Evolutionary conservation across 495 filamentous ascomycete genomes (phyloP).

Genomic region (Entonaema liquescens): DNA sequence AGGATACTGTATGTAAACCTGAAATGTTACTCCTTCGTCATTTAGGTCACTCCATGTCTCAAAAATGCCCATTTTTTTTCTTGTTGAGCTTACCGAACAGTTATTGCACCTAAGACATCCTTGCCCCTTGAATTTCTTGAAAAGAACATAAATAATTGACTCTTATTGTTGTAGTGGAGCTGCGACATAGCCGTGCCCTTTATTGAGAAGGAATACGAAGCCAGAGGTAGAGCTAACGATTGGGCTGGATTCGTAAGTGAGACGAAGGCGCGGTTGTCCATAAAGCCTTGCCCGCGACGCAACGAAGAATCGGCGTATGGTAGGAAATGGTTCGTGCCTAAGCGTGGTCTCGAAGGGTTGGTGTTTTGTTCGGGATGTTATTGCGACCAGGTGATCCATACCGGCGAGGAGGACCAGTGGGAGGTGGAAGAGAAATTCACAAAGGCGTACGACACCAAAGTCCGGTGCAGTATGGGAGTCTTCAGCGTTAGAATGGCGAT

Average conservation of each 20-base stretch:
- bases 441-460: conserved; percentile 2
- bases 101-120: background rate
- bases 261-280: conserved; percentile 38
- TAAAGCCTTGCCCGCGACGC: conserved; percentile 33
- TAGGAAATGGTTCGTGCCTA: conserved; percentile 48
- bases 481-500: background rate
- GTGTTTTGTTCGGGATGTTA: conserved; percentile 51
- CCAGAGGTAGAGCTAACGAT: conserved; percentile 34
- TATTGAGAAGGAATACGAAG: conserved; percentile 45
- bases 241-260: conserved; percentile 44
- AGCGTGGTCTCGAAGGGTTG: conserved; percentile 37
- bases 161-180: conserved; percentile 31
- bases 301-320: conserved; percentile 13
- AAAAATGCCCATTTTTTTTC: background rate
- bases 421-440: conserved; percentile 27
- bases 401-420: conserved; percentile 43
- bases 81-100: background rate
- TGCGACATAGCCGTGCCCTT: conserved; percentile 48
- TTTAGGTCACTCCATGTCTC: background rate
- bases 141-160: background rate
- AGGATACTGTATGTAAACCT: conserved; percentile 21
- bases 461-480: conserved; percentile 19
- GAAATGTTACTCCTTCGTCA: background rate
- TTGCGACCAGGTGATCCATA: conserved; percentile 47
- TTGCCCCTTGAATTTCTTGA: background rate